phyloP scores from a whole-genome alignment of 306 rosid genomes.

The Cucurbita maxima region DNA sequence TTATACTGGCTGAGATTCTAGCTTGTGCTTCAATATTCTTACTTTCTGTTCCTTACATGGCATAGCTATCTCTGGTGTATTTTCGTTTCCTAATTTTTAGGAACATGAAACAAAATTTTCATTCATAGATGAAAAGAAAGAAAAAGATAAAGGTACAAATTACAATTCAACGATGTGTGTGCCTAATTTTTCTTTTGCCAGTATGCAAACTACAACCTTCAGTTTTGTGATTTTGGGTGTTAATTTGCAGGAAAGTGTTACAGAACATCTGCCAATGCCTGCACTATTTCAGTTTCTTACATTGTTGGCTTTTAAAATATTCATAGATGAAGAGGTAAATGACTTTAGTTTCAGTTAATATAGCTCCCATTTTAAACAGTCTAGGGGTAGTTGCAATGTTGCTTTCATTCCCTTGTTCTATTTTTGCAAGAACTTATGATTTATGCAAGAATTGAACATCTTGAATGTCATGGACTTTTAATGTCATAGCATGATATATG shows the following conservation, averaged over 20 bases:
- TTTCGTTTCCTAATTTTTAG: not conserved
- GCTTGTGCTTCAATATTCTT: not conserved
- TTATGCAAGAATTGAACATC: not conserved
- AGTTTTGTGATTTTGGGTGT: constrained; percentile 19
- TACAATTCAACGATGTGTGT: not conserved
- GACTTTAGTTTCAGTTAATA: not conserved
- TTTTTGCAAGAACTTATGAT: not conserved
- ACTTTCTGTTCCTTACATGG: not conserved
- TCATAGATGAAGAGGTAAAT: constrained; percentile 48
- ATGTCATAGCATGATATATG: not conserved
- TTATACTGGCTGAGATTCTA: not conserved
- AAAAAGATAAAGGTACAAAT: not conserved
- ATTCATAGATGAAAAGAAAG: not conserved
- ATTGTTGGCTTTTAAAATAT: constrained; percentile 55
- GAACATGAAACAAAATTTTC: not conserved
- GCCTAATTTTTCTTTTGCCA: not conserved
- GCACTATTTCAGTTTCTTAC: constrained; percentile 65
- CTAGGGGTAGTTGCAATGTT: not conserved
- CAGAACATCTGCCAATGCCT: constrained; percentile 63
- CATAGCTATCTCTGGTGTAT: not conserved
- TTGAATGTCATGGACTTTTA: not conserved
- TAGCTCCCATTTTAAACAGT: not conserved
- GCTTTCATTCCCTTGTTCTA: not conserved
- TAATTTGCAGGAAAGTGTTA: constrained; percentile 39
- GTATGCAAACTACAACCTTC: not conserved